A percentile compares a stretch with the other conserved stretches of the same genome.
Conservation (phyloP, 1,139 yeast genomes). For the Meyerozyma athensensis region DNA sequence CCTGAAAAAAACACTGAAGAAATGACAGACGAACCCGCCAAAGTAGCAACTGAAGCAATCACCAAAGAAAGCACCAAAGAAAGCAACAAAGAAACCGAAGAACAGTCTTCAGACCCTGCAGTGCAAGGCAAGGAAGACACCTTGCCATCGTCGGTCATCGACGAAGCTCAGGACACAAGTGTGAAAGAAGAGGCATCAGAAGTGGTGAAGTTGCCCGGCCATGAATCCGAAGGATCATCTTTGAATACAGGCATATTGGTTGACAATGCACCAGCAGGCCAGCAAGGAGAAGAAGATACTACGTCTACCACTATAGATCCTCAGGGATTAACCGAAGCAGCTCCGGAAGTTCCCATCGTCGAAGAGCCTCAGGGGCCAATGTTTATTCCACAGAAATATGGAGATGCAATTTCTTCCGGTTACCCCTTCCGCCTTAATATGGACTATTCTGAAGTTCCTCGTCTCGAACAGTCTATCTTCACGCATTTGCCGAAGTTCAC, state of each 20-base stretch:
- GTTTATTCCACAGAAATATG: slow-evolving; percentile 1
- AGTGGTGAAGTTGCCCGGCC: slow-evolving; percentile 7
- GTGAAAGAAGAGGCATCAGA: slow-evolving; percentile 9
- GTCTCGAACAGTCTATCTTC: slow-evolving; percentile 50
- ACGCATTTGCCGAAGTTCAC: slow-evolving; percentile 51
- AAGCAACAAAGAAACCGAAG: slow-evolving; percentile 6
- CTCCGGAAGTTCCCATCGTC: background rate
- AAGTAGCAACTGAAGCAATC: slow-evolving; percentile 6
- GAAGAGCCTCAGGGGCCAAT: slow-evolving; percentile 1
- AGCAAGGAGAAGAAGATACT: no score
- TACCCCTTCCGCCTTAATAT: slow-evolving; percentile 59
- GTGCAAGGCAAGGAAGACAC: slow-evolving; percentile 7
- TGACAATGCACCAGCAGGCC: no score
- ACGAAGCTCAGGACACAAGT: background rate
- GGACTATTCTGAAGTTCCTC: slow-evolving; percentile 47
- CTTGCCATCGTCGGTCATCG: no score
- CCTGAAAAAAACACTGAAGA: slow-evolving; percentile 5
- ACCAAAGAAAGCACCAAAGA: slow-evolving; percentile 3
- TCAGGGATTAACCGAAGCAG: slow-evolving; percentile 2
- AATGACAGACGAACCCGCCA: slow-evolving; percentile 8
- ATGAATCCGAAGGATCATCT: no score
- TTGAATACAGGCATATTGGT: slow-evolving; percentile 7
- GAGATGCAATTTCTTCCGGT: background rate
- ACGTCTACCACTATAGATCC: slow-evolving; percentile 5
- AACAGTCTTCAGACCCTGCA: slow-evolving; percentile 8